phyloP scores from a whole-genome alignment of 2,329 filamentous ascomycete species.

The Fusarium acutatum region DNA sequence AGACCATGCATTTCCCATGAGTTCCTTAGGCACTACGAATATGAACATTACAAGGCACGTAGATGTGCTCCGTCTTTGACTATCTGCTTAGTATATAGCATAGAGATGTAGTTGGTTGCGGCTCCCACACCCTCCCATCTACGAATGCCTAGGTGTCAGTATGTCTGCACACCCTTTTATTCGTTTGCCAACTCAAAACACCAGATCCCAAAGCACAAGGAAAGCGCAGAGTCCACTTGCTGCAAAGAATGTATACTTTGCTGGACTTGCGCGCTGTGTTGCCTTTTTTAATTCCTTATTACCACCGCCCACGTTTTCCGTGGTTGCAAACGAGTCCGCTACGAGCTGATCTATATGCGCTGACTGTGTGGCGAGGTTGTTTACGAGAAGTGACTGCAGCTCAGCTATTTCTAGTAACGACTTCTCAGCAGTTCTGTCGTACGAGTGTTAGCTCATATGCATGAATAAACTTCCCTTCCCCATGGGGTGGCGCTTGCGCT shows the following conservation, averaged over 20 bases:
- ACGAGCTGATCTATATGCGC: slow-evolving; percentile 91
- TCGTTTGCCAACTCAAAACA: slow-evolving; percentile 52
- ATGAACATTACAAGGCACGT: not conserved
- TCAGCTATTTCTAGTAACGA: slow-evolving; percentile 93
- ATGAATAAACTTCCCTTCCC: not conserved
- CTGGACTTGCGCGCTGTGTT: slow-evolving; percentile 73
- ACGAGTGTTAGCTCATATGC: slow-evolving; percentile 22
- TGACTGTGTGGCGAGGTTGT: slow-evolving; percentile 84
- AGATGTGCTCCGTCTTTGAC: not conserved
- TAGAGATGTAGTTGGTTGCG: not conserved
- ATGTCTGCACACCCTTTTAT: not conserved
- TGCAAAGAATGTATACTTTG: slow-evolving; percentile 82
- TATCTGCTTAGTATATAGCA: not conserved
- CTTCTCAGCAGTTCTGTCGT: slow-evolving; percentile 79
- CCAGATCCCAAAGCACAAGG: slow-evolving; percentile 79
- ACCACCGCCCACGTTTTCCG: slow-evolving; percentile 86
- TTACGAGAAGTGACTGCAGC: slow-evolving; percentile 86
- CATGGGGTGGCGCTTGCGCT: slow-evolving; percentile 5
- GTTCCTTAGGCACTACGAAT: not conserved
- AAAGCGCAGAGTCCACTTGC: slow-evolving; percentile 78
- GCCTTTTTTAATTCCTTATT: slow-evolving; percentile 93
- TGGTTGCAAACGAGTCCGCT: slow-evolving; percentile 80
- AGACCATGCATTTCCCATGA: not conserved
- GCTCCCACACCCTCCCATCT: slow-evolving; percentile 1
- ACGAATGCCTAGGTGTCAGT: not conserved